These are phyloP conservation scores for Ophiocordyceps unilateralis DNA, from an alignment of 2,329 filamentous ascomycete species.

Conservation along the genomic window DNA sequence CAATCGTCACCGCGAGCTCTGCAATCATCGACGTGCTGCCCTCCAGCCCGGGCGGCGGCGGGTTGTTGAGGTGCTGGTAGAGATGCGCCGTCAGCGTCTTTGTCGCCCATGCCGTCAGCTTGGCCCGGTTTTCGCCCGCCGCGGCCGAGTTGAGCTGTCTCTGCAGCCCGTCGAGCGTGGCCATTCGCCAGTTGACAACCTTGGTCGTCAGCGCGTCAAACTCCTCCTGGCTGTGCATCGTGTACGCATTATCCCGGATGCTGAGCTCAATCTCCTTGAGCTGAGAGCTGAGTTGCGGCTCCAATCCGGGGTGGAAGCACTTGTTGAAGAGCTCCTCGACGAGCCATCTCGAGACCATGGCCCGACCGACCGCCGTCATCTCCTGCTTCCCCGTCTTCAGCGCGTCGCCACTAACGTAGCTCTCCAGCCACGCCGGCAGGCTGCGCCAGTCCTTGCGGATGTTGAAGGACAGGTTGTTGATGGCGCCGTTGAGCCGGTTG, in stretches of 20 bases:
- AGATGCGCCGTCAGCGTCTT: slow-evolving; percentile 51
- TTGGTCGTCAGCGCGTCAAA: slow-evolving; percentile 76
- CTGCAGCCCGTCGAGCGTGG: slow-evolving; percentile 80
- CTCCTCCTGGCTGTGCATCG: slow-evolving; percentile 65
- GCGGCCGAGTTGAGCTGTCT: slow-evolving; percentile 48
- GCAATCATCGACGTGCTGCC: slow-evolving; percentile 85
- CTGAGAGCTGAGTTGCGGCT: slow-evolving; percentile 55
- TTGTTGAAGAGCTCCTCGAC: slow-evolving; percentile 81
- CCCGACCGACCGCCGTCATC: slow-evolving; percentile 89
- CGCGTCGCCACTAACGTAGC: slow-evolving; percentile 70
- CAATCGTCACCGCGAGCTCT: slow-evolving; percentile 73
- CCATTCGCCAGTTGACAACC: slow-evolving; percentile 81
- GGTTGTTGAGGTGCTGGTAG: slow-evolving; percentile 57
- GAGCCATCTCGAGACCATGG: slow-evolving; percentile 77
- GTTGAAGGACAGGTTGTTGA: slow-evolving; percentile 88
- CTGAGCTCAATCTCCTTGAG: slow-evolving; percentile 79
- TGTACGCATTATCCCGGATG: slow-evolving; percentile 61
- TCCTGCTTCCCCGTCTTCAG: slow-evolving; percentile 81
- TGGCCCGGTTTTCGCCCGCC: slow-evolving; percentile 46
- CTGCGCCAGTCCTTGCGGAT: slow-evolving; percentile 87
- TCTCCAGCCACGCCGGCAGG: slow-evolving; percentile 64
- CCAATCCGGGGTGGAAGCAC: slow-evolving; percentile 82
- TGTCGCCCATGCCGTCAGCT: slow-evolving; percentile 55
- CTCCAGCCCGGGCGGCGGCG: slow-evolving; percentile 65
- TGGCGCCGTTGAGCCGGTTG: slow-evolving; percentile 77